A percentile compares a stretch with the other conserved stretches of the same genome.
Evolutionary conservation across 805 yeast genomes (phyloP).

Genomic region (Debaryomyces castellii): DNA sequence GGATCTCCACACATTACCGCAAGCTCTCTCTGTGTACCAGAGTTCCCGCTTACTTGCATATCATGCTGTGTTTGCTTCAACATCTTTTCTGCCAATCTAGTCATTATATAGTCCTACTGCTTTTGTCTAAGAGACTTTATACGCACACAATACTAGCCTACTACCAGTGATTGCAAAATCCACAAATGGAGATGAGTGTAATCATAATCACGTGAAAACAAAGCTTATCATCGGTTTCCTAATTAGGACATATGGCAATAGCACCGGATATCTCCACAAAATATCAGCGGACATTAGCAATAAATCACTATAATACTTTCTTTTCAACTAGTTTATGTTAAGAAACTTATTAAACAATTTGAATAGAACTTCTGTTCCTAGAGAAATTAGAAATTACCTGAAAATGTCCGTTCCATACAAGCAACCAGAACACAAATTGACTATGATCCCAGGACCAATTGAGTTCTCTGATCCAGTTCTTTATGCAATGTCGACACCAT

Average conservation of each 20-base stretch:
- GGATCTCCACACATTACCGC: too few species aligned
- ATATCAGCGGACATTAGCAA: not conserved
- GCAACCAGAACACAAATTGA: constrained; percentile 45
- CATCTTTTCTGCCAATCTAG: too few species aligned
- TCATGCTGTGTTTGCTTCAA: too few species aligned
- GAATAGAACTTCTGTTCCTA: not conserved
- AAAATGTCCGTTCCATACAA: constrained; percentile 38
- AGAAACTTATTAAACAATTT: not conserved
- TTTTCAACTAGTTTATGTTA: not conserved
- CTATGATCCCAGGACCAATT: constrained; percentile 84
- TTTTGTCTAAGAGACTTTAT: not conserved
- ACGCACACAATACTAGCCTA: too few species aligned
- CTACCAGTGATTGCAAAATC: constrained; percentile 7
- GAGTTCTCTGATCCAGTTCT: constrained; percentile 80
- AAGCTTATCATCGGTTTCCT: not conserved
- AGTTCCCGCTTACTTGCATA: too few species aligned
- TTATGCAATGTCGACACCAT: constrained; percentile 76
- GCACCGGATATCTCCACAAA: not conserved
- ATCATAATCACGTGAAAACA: not conserved
- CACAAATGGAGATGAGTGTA: constrained; percentile 2
- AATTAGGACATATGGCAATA: not conserved
- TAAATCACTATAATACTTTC: not conserved
- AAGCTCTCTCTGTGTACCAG: too few species aligned
- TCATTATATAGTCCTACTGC: too few species aligned
- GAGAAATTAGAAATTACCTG: not conserved